Evolutionary conservation across 2,329 filamentous ascomycete genomes (phyloP).

Genomic region (Alternaria ventricosa): DNA sequence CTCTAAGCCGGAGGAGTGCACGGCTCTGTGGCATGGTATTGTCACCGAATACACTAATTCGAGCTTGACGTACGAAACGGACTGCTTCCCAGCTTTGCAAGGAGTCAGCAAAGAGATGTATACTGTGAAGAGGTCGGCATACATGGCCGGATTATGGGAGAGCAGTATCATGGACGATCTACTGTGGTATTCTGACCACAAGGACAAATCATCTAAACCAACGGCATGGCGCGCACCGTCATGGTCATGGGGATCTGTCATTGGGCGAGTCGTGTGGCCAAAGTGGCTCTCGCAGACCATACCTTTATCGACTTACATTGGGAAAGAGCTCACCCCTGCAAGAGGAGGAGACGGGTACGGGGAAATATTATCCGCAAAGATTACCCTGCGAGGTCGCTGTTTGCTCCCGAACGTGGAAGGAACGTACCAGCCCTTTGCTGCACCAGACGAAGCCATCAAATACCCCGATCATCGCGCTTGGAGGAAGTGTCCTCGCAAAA

Average conservation of each 20-base stretch:
- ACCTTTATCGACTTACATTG: background rate
- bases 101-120: background rate
- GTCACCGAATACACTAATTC: background rate
- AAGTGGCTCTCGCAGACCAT: background rate
- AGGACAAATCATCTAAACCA: background rate
- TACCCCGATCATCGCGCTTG: background rate
- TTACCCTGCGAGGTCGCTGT: background rate
- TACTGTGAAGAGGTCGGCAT: background rate
- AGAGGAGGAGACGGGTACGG: background rate
- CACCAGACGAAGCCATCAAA: background rate
- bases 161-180: background rate
- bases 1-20: background rate
- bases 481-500: background rate
- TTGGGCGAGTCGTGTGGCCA: background rate
- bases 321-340: background rate
- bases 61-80: background rate
- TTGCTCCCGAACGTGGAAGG: background rate
- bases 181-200: background rate
- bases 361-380: background rate
- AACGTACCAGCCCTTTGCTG: background rate
- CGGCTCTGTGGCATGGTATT: background rate
- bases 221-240: conserved; percentile 2
- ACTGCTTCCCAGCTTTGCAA: conserved; percentile 9
- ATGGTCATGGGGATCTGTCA: conserved; percentile 7
- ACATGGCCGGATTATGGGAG: conserved; percentile 8